Base-by-base conservation (phyloP, 2,329 filamentous ascomycete species). In the Ceratocystis lukuohia region DNA sequence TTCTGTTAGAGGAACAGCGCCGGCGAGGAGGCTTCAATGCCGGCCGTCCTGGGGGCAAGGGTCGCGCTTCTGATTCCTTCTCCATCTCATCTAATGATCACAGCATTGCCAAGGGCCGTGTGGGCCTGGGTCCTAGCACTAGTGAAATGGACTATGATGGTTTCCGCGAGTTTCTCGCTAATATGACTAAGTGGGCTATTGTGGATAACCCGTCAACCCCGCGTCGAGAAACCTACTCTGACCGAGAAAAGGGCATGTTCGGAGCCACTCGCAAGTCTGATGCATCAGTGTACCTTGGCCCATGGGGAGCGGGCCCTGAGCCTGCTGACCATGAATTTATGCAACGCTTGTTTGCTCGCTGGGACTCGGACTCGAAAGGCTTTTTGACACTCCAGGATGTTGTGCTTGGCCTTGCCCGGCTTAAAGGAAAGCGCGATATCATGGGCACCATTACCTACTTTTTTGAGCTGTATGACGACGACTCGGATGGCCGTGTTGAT, bases 361-460 rank as follows among this genome's bases (percentile, higher is more conserved):
- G 94, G 94, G 91, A 96, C 73, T 82, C 84, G 4, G 88, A 92
- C 69, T 84, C 84, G 64, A 85, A 82, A 37, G 87, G 87, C n/a
- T 85, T 87, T 1, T 77, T 99, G 69, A 95, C 87, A 20, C 78
- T 99, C 62, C 91, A 96, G 72, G 90, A 97, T 71, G 91, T 99
- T 1, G 94, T 97, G 4, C 88, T 88, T 20, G 94, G 94, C 0
- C 80, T 99, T 59, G 92, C 93, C 1, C 85, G 89, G 15, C 90
- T 99, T 72, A 97, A 96, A 75, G 93, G 94, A 7, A 91, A 88
- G 66, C 87, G 88, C 61, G 94, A 99, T 75, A 96, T 99, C 70
- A 96, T 99, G 93, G 90, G 90, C 37, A 94, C 89, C 67, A 97
- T 99, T 72, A 94, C 87, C 68, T 97, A 97, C 76, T 97, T 99